These are phyloP conservation scores for Leccinum cinnamomeum DNA, from an alignment of 1,284 basidiomycete genomes.

Conservation along the genomic window DNA sequence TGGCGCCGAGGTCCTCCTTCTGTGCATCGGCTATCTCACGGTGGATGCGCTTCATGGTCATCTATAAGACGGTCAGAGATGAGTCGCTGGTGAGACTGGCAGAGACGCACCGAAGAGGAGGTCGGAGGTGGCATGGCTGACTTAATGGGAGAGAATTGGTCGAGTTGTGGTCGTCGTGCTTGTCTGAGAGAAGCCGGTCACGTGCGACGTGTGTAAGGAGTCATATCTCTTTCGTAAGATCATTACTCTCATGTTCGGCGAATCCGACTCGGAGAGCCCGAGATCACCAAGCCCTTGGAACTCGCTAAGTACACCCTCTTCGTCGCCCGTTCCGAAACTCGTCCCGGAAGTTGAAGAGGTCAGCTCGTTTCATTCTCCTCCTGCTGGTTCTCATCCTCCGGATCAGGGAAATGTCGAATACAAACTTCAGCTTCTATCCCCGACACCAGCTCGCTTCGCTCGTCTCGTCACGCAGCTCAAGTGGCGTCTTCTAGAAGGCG, in stretches of 20 bases:
- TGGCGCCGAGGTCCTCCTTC: slow-evolving; percentile 81
- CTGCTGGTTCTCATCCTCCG: background rate
- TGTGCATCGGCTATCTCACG: slow-evolving; percentile 83
- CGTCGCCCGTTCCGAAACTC: slow-evolving; percentile 48
- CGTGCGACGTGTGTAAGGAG: slow-evolving; percentile 15
- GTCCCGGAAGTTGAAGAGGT: slow-evolving; percentile 73
- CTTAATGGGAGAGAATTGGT: background rate
- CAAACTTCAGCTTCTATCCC: slow-evolving; percentile 77
- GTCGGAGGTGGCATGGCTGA: slow-evolving; percentile 25
- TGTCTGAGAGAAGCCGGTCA: slow-evolving; percentile 15
- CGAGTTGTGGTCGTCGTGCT: background rate
- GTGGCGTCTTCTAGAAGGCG: slow-evolving; percentile 90
- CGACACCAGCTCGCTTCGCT: slow-evolving; percentile 69
- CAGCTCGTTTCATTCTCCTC: slow-evolving; percentile 7
- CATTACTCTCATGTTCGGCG: slow-evolving; percentile 64
- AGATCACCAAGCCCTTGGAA: slow-evolving; percentile 81
- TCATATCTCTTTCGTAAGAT: background rate
- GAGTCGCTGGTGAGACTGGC: background rate
- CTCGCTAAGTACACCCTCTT: slow-evolving; percentile 40
- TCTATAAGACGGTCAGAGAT: slow-evolving; percentile 44
- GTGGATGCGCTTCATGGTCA: slow-evolving; percentile 84
- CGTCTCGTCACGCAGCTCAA: slow-evolving; percentile 91
- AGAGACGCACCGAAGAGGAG: slow-evolving; percentile 24
- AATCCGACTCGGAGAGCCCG: slow-evolving; percentile 74
- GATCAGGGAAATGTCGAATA: slow-evolving; percentile 79